A percentile compares a stretch with the other conserved stretches of the same genome.
Evolutionary conservation across 345 rosid genomes (phyloP).

Genomic region (Brassica rapa): DNA sequence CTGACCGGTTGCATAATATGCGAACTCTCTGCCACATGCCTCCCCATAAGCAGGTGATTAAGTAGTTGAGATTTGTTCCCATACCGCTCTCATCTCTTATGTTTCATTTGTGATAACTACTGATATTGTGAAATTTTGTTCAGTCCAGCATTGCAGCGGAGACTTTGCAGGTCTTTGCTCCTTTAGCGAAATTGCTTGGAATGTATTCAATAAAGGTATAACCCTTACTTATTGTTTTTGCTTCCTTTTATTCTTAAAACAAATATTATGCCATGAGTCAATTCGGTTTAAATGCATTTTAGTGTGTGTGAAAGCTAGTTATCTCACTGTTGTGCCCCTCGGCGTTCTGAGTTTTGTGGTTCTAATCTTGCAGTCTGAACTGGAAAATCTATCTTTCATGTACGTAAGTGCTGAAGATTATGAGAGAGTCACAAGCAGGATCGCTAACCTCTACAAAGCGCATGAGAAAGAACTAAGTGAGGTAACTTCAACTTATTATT

Average conservation of each 20-base stretch:
- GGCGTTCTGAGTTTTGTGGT: slow-evolving; percentile 32
- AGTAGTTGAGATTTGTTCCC: slow-evolving; percentile 20
- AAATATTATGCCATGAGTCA: slow-evolving; percentile 5
- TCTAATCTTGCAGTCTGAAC: slow-evolving; percentile 76
- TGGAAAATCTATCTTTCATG: slow-evolving; percentile 95
- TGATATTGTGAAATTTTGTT: slow-evolving; percentile 37
- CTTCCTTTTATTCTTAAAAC: slow-evolving; percentile 3
- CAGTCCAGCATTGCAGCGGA: slow-evolving; percentile 98
- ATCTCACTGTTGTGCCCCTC: slow-evolving; percentile 17
- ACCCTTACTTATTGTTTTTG: background rate
- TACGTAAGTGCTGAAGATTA: slow-evolving; percentile 89
- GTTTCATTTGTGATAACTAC: slow-evolving; percentile 26
- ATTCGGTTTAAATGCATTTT: slow-evolving; percentile 2
- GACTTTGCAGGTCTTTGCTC: slow-evolving; percentile 97
- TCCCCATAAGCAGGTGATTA: slow-evolving; percentile 86
- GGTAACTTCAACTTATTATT: slow-evolving; percentile 46
- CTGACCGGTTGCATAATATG: slow-evolving; percentile 98
- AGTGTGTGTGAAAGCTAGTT: slow-evolving; percentile 4
- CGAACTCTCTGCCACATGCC: slow-evolving; percentile 97
- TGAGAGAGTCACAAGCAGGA: slow-evolving; percentile 74
- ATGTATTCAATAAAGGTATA: slow-evolving; percentile 97
- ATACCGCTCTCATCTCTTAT: slow-evolving; percentile 20
- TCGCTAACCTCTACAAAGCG: slow-evolving; percentile 79
- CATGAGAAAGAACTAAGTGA: slow-evolving; percentile 86
- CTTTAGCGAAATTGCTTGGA: slow-evolving; percentile 92